phyloP scores from a whole-genome alignment of 305 asterid species.

The Solanum hybrid region DNA sequence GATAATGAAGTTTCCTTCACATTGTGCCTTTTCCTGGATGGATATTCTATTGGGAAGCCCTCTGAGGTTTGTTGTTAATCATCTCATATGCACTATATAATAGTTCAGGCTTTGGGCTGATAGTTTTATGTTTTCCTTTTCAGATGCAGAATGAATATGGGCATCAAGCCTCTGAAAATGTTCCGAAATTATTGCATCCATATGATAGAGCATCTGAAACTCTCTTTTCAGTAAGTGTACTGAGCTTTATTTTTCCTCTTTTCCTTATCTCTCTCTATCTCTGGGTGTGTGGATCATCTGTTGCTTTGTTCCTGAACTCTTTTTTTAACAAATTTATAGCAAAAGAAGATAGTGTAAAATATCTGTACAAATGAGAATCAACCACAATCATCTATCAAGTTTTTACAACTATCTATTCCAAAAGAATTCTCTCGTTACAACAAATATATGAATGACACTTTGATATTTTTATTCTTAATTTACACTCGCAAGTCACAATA shows the following conservation, averaged over 20 bases:
- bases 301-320: background rate
- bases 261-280: background rate
- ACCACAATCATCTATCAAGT: background rate
- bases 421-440: background rate
- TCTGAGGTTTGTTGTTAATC: conserved; percentile 48
- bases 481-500: background rate
- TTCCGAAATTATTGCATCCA: conserved; percentile 73
- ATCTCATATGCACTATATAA: conserved; percentile 11
- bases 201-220: conserved; percentile 88
- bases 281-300: background rate
- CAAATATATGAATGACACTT: background rate
- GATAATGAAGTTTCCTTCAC: conserved; percentile 72
- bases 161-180: conserved; percentile 35
- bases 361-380: background rate
- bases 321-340: background rate
- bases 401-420: background rate
- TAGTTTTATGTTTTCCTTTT: conserved; percentile 9
- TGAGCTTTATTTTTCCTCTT: background rate
- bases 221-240: conserved; percentile 69
- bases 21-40: conserved; percentile 69
- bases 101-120: background rate
- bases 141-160: conserved; percentile 52
- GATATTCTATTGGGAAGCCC: conserved; percentile 72
- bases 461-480: background rate
- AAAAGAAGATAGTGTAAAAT: background rate